Percentiles rank a stretch among this genome's conserved stretches.
These are phyloP conservation scores for Suillus fuscotomentosus DNA, from an alignment of 768 basidiomycete species.

Conservation along the genomic window DNA sequence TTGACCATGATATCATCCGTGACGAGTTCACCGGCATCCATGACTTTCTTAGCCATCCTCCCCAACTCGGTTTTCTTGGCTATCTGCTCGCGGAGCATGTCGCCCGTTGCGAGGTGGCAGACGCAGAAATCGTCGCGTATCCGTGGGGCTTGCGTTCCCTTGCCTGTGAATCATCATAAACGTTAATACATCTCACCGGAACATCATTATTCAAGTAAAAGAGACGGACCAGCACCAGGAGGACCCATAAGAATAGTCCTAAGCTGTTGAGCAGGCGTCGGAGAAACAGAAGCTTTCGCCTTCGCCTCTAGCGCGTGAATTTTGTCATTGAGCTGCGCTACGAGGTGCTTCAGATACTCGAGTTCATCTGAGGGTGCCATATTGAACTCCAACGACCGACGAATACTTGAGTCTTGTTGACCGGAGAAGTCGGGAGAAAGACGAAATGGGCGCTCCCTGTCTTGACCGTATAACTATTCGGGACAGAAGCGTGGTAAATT, in stretches of 20 bases:
- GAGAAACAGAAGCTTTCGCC: conserved; percentile 45
- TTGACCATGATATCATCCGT: conserved; percentile 96
- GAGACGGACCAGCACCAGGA: conserved; percentile 84
- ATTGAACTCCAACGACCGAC: background rate
- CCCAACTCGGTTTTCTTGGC: conserved; percentile 84
- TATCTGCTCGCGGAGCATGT: conserved; percentile 97
- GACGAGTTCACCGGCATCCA: conserved; percentile 96
- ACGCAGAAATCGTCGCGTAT: conserved; percentile 93
- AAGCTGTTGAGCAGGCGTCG: conserved; percentile 72
- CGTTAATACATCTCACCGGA: background rate
- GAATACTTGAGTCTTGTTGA: background rate
- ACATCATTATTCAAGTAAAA: background rate
- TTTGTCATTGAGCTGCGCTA: conserved; percentile 87
- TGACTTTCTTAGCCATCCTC: conserved; percentile 92
- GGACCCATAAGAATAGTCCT: conserved; percentile 94
- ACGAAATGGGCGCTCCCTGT: conserved; percentile 1
- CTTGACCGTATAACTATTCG: background rate
- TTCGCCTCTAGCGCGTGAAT: conserved; percentile 76
- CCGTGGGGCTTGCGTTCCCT: conserved; percentile 96
- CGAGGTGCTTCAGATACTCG: conserved; percentile 92
- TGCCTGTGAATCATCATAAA: conserved; percentile 52
- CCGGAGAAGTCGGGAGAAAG: background rate
- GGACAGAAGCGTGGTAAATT: background rate
- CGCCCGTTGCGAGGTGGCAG: conserved; percentile 97
- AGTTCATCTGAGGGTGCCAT: conserved; percentile 80